phyloP scores from a whole-genome alignment of 2,329 filamentous ascomycete genomes.

The Myriosclerotinia curreyana region DNA sequence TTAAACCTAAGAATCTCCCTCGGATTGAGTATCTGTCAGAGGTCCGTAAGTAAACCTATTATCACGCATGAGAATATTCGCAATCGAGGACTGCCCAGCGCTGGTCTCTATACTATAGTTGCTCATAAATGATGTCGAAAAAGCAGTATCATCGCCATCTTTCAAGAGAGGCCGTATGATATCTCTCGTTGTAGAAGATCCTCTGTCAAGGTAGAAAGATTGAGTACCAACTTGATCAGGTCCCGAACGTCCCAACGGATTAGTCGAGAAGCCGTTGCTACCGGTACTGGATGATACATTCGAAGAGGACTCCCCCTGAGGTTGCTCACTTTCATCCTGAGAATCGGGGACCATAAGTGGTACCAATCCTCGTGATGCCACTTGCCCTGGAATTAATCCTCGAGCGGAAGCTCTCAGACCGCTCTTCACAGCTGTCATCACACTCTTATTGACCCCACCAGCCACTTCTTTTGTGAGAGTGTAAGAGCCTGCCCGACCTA shows the following conservation, averaged over 20 bases:
- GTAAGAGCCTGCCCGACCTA: slow-evolving; percentile 2
- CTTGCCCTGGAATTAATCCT: not conserved
- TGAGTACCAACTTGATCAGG: slow-evolving; percentile 17
- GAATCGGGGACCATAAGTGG: not conserved
- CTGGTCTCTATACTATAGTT: not conserved
- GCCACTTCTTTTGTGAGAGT: not conserved
- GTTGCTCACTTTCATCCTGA: not conserved
- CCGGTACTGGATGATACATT: not conserved
- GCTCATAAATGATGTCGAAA: not conserved
- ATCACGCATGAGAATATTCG: not conserved
- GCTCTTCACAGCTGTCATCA: not conserved
- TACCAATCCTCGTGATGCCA: not conserved
- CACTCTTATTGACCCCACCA: not conserved
- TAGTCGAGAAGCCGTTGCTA: not conserved
- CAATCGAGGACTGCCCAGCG: slow-evolving; percentile 6
- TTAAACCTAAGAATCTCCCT: not conserved
- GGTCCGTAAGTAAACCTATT: slow-evolving; percentile 6
- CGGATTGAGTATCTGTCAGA: not conserved
- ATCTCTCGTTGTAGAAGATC: slow-evolving; percentile 12
- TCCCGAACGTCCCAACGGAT: not conserved
- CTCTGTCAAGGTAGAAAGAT: slow-evolving; percentile 8
- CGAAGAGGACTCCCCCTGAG: not conserved
- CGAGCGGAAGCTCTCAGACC: slow-evolving; percentile 1
- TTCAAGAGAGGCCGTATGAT: slow-evolving; percentile 9
- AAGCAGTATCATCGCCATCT: not conserved